Conservation (phyloP, 2,329 filamentous ascomycete species). For the Fusarium liriodendri region DNA sequence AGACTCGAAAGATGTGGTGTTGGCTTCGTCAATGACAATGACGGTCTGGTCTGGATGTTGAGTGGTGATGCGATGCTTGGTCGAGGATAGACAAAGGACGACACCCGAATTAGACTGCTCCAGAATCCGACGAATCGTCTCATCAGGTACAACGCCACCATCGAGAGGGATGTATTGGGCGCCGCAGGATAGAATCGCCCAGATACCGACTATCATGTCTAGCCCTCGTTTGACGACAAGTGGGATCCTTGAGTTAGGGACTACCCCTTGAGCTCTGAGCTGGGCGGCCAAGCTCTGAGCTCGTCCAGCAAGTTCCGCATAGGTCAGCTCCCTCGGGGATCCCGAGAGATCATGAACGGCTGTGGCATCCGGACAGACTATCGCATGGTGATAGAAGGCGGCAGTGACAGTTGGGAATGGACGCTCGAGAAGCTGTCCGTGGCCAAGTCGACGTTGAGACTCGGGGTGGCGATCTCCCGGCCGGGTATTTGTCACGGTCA, state of each 20-base stretch:
- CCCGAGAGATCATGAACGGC: conserved; percentile 53
- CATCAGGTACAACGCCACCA: conserved; percentile 62
- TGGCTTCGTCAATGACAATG: conserved; percentile 46
- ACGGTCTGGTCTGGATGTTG: conserved; percentile 39
- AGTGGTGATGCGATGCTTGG: conserved; percentile 47
- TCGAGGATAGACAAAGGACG: conserved; percentile 60
- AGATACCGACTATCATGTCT: conserved; percentile 68
- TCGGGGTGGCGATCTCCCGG: conserved; percentile 7
- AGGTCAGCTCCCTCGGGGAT: conserved; percentile 53
- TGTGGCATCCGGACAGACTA: conserved; percentile 49
- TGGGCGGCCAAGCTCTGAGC: conserved; percentile 56
- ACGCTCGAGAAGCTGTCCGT: conserved; percentile 35
- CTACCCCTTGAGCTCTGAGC: conserved; percentile 53
- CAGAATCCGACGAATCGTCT: conserved; percentile 61
- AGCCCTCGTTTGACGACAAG: conserved; percentile 66
- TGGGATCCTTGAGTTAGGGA: conserved; percentile 60
- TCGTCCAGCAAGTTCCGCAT: conserved; percentile 55
- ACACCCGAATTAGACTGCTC: conserved; percentile 57
- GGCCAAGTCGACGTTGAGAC: conserved; percentile 21
- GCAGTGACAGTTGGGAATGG: conserved; percentile 54
- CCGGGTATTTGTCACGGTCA: conserved; percentile 1
- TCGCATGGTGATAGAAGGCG: conserved; percentile 53
- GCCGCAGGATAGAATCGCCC: conserved; percentile 66
- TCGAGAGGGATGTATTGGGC: conserved; percentile 71
- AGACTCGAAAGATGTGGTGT: not conserved